phyloP scores from a whole-genome alignment of 768 basidiomycete genomes.

The Tulasnella sp. region DNA sequence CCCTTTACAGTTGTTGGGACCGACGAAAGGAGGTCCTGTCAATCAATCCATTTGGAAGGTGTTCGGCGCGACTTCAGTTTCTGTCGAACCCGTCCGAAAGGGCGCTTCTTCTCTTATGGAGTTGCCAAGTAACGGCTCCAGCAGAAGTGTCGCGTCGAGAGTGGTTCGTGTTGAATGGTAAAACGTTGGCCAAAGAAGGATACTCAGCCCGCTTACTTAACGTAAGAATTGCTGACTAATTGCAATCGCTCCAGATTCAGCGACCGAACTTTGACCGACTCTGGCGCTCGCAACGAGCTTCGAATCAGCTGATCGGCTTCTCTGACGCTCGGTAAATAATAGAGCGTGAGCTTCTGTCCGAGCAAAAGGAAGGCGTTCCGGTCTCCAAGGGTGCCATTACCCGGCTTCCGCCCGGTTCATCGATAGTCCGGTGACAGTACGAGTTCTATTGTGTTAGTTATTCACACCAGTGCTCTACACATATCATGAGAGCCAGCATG shows the following conservation, averaged over 20 bases:
- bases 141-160: neutral
- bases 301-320: neutral
- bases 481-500: no score
- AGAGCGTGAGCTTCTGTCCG: neutral
- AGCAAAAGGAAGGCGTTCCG: neutral
- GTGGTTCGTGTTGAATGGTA: neutral
- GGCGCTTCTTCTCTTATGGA: neutral
- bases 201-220: neutral
- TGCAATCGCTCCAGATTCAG: neutral
- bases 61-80: conserved; percentile 6
- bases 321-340: neutral
- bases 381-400: neutral
- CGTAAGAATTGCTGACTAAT: neutral
- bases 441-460: no score
- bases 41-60: neutral
- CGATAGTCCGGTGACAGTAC: no score
- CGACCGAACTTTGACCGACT: neutral
- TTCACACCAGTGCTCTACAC: neutral
- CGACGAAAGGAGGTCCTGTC: neutral
- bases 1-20: neutral
- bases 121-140: neutral
- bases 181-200: neutral
- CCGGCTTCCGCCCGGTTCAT: no score
- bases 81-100: neutral
- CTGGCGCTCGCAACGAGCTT: neutral